Evolutionary conservation across 2,329 filamentous ascomycete species (phyloP).

Genomic region (Penicillium sp.): DNA sequence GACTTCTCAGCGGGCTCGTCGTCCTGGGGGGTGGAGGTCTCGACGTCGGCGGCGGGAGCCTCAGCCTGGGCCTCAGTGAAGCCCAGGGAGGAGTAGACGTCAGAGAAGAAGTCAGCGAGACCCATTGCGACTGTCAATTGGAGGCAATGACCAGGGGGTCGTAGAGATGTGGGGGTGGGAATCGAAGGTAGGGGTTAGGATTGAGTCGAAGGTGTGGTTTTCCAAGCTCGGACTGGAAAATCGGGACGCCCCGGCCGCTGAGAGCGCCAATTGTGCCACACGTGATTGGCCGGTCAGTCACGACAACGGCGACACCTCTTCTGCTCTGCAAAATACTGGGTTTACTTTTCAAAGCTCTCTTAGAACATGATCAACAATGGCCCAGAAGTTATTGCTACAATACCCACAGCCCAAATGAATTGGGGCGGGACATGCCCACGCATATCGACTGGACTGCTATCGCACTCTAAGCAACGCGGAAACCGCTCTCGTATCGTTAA

Average conservation of each 20-base stretch:
- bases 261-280: constrained; percentile 39
- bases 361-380: too few relatives aligned
- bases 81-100: constrained; percentile 64
- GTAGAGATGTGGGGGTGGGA: constrained; percentile 21
- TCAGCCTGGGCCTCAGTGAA: constrained; percentile 60
- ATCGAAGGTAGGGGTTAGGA: constrained; percentile 30
- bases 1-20: constrained; percentile 42
- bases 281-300: constrained; percentile 39
- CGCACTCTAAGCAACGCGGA: too few relatives aligned
- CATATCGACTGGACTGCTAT: too few relatives aligned
- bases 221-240: constrained; percentile 42
- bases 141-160: constrained; percentile 27
- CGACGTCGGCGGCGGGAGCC: constrained; percentile 53
- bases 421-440: too few relatives aligned
- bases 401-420: too few relatives aligned
- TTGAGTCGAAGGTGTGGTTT: constrained; percentile 37
- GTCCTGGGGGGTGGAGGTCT: constrained; percentile 48
- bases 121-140: constrained; percentile 53
- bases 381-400: too few relatives aligned
- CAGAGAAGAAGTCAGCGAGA: constrained; percentile 63
- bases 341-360: too few relatives aligned
- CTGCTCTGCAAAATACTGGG: too few relatives aligned
- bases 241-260: constrained; percentile 42
- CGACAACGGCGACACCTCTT: neutral
- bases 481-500: too few relatives aligned